Base-by-base conservation (phyloP, 805 yeast genomes). In the Saccharomycopsis sp. region DNA sequence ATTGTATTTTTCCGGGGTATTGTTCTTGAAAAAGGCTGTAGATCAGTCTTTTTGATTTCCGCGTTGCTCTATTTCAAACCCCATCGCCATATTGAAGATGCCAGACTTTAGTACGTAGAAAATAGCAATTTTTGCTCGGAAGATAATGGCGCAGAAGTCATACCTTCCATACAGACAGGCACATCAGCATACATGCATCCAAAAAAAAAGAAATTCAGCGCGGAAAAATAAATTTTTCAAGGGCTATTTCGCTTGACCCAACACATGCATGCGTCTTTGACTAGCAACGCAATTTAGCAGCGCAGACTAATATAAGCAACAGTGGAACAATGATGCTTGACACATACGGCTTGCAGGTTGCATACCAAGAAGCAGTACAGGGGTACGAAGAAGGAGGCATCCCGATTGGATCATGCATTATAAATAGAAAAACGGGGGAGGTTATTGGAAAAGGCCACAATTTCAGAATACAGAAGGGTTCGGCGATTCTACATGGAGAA, bases 401-500 rank as follows among this genome's bases (percentile, higher is more conserved):
- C 24, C 97, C 97, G 2, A 90, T 90, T 60, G 89, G 96, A 12
- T 92, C 91, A 3, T 87, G 85, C 44, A 75, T 89, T 55, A 78
- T 89, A 51, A 77, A 79, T 55, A 44, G 48, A 44, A 83, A 80
- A 63, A 91, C 87, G 60, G 97, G 97, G 18, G 79, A 81, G 2
- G 80, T 92, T 12, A 75, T 91, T 12, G 97, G 97, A 24, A 76
- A 83, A 52, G 98, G 99, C 14, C 98, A 90, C 71, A 92, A 92
- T 71, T 78, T 82, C 84, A 79, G 99, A 65, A 79, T 92, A 61
- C 98, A 92, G 71, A 87, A 89, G 69, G 75, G 78, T 18, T 86
- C 95, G 12, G 83, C 97, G 16, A 89, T 86, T 16, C 75, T 92
- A 59, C 99, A 92, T 66, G 99, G 97, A 20, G 99, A 92, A 69